phyloP scores from a whole-genome alignment of 345 rosid genomes.

The Lagerstroemia speciosa region DNA sequence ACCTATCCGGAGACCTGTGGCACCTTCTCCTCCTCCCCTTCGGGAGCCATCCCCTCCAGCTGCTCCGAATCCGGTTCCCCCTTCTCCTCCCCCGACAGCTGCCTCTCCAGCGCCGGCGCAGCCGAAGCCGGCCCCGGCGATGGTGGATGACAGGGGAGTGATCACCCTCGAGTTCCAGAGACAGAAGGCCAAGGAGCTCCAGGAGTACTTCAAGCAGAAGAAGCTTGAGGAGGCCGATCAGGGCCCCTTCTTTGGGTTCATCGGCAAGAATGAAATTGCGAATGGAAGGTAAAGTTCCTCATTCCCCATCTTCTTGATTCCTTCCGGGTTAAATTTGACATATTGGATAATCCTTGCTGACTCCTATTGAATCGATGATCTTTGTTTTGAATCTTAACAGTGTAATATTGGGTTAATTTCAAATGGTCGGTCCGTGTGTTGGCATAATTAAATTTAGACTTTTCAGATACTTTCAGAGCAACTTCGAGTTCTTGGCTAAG shows the following conservation, averaged over 20 bases:
- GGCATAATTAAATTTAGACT: no score
- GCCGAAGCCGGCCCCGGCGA: conserved; percentile 18
- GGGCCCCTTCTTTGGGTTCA: conserved; percentile 90
- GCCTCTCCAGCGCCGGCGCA: conserved; percentile 24
- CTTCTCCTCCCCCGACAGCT: conserved; percentile 34
- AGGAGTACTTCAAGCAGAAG: conserved; percentile 76
- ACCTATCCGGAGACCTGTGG: conserved; percentile 79
- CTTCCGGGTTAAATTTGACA: background rate
- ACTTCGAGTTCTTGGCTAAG: background rate
- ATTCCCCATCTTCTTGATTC: background rate
- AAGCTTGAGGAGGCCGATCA: conserved; percentile 76
- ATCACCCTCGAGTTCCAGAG: conserved; percentile 83
- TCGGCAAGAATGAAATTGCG: conserved; percentile 75
- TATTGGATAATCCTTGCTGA: background rate
- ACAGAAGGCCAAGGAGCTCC: conserved; percentile 83
- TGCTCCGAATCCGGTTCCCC: conserved; percentile 26
- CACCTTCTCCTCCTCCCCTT: conserved; percentile 56
- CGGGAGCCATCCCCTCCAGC: conserved; percentile 2
- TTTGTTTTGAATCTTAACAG: background rate
- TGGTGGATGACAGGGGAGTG: conserved; percentile 26
- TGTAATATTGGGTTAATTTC: background rate
- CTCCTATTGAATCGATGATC: background rate
- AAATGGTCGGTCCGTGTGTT: background rate
- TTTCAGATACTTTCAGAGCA: background rate
- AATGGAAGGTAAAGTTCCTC: conserved; percentile 63